Conservation (phyloP, 140 eudicot species). For the Erigeron philadelphicus region DNA sequence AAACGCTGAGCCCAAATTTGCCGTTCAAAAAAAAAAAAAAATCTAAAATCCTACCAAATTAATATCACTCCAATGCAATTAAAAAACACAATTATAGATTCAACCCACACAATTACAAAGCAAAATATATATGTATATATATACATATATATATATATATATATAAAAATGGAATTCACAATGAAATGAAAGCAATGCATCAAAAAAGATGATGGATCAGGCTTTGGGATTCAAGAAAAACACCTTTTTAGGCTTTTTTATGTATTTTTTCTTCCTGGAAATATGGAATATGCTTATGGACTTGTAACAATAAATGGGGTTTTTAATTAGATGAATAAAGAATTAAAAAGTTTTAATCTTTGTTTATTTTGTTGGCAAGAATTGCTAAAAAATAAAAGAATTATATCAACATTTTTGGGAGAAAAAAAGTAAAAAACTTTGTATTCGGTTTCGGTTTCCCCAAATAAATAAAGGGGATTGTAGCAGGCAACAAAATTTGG, state of each 20-base stretch:
- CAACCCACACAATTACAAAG: neutral
- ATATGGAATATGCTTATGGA: slow-evolving; percentile 16
- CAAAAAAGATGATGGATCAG: slow-evolving; percentile 25
- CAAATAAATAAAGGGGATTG: neutral
- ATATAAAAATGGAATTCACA: slow-evolving; percentile 22
- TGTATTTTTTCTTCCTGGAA: neutral
- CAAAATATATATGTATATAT: neutral
- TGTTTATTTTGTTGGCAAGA: neutral
- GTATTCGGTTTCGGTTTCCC: neutral
- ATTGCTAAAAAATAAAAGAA: slow-evolving; percentile 2
- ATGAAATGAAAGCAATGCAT: slow-evolving; percentile 24
- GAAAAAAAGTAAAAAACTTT: neutral
- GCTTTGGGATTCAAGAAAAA: slow-evolving; percentile 18
- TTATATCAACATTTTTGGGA: slow-evolving; percentile 4
- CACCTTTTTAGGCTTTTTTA: slow-evolving; percentile 25
- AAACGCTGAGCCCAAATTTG: no score
- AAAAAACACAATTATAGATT: neutral
- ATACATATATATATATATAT: no score
- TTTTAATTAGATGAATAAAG: slow-evolving; percentile 6
- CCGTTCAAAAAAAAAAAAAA: no score
- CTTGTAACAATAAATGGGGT: neutral
- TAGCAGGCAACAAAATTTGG: neutral
- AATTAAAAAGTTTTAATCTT: slow-evolving; percentile 8
- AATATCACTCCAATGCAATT: slow-evolving; percentile 1
- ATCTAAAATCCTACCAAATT: slow-evolving; percentile 18